A percentile compares a stretch with the other conserved stretches of the same genome.
Conservation (phyloP, 768 basidiomycete genomes). For the Dictyophora rubrovolvata region DNA sequence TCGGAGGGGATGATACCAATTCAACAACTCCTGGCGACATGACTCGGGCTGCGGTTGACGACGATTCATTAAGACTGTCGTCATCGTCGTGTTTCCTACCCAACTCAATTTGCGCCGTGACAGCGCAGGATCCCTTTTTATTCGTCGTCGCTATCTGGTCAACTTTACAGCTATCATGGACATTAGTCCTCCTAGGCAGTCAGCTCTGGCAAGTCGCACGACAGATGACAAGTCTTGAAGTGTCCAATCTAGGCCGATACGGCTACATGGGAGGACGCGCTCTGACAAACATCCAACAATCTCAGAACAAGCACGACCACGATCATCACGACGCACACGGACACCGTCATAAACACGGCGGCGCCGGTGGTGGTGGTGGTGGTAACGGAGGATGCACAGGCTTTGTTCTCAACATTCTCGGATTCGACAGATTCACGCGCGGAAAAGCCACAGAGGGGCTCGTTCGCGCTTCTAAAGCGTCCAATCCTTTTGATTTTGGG, state of each 20-base stretch:
- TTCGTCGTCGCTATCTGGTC: conserved; percentile 77
- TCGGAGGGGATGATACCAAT: conserved; percentile 8
- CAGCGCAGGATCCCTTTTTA: conserved; percentile 72
- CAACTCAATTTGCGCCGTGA: conserved; percentile 54
- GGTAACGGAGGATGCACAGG: conserved; percentile 30
- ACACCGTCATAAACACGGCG: conserved; percentile 27
- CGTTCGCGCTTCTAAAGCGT: conserved; percentile 58
- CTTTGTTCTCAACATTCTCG: conserved; percentile 84
- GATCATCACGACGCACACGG: conserved; percentile 33
- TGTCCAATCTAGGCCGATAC: conserved; percentile 88
- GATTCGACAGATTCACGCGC: conserved; percentile 89
- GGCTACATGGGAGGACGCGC: conserved; percentile 96
- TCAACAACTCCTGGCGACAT: conserved; percentile 11
- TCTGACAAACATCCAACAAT: conserved; percentile 65
- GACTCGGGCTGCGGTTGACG: not conserved
- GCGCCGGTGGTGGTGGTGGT: conserved; percentile 5
- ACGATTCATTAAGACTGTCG: conserved; percentile 15
- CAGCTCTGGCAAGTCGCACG: conserved; percentile 89
- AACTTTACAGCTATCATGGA: conserved; percentile 93
- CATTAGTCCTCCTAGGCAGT: conserved; percentile 69
- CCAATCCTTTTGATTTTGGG: conserved; percentile 90
- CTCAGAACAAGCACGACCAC: conserved; percentile 45
- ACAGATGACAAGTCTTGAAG: conserved; percentile 95
- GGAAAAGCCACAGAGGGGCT: conserved; percentile 85
- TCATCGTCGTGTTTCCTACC: conserved; percentile 65